Base-by-base conservation (phyloP, 2,329 filamentous ascomycete genomes). In the Zelopaecilomyces penicillatus region DNA sequence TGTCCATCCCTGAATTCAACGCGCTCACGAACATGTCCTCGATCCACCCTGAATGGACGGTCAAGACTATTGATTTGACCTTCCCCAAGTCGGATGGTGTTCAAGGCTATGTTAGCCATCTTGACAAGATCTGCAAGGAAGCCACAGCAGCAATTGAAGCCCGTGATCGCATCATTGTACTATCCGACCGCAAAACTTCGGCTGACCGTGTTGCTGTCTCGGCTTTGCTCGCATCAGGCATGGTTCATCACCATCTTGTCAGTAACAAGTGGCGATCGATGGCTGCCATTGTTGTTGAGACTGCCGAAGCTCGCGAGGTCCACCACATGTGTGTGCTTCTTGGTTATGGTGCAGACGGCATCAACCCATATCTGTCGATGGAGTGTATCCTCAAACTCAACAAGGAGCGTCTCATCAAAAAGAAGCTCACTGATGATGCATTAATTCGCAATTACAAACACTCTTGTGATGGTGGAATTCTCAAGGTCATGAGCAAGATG, bases 401-500 rank as follows among this genome's bases (percentile, higher is more conserved):
- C 71, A 85, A 87, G 40, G 90, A 97, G 68, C 86, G 86, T 42
- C 73, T 96, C 50, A 94, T 96, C 65, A 85, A 89, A 65, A 95
- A 94, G 76, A 85, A 93, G 65, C 72, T 95, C 37, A 78, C 76
- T 19, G 80, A 93, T 47, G 83, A 95, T 49, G 77, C 83, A 57
- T 80, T 96, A 45, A 90, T 96, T 54, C 82, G 84, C 57, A 97
- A 97, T 72, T 97, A 96, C 76, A 95, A 94, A 71, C 87, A 94
- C 66, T 96, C 91, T 50, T 91, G 87, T 57, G 90, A 96, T 55
- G 91, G 91, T 60, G 91, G 91, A 70, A 95, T 97, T 52, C 74
- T 97, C 52, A 97, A 97, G 69, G 91, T 97, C 64, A 97, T 97
- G 91, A 93, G 85, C 65, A 97, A 97, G 75, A 97, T 97, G 91